Base-by-base conservation (phyloP, 164 flowering plant species). In the Vitis cinerea region DNA sequence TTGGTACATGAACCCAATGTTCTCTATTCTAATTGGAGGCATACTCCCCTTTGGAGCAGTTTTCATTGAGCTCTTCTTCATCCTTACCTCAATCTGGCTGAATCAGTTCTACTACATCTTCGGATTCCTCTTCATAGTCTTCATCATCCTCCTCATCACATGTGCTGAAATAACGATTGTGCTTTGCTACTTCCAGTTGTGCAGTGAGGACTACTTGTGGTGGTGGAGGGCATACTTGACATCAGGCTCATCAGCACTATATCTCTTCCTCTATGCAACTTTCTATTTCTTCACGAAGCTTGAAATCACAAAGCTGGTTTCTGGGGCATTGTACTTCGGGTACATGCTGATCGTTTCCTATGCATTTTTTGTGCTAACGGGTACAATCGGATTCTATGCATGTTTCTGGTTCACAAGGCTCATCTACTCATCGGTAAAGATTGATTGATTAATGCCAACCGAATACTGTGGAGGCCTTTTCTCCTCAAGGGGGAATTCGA, bases 221-320 rank as follows among this genome's bases (percentile, higher is more conserved):
- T 84, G 90, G 90, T 86, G 88, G 90, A 81, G 87, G 63, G 83
- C 88, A 1, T 84, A 83, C 79, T 73, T 82, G 11, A 84, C 90
- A 1, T 82, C 87, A 2, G 90, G 90, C 48, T 86, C 90, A 4
- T 86, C 90, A 0, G 90, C 90, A 0, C 75, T 86, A 6, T 86
- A 86, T 69, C 90, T 86, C 61, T 86, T 86, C 82, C 85, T 86
- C 16, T 86, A 86, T 44, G 84, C 88, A 4, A 72, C 84, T 5
- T 84, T 83, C 72, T 86, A 86, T 84, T 85, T 86, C 83, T 86
- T 86, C 78, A 83, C 87, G 1, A 84, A 86, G 79, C 87, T 86
- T 27, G 87, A 84, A 59, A 86, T 86, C 74, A 86, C 89, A 9
- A 86, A 86, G 79, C 82, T 80, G 5, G 84, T 86, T 5, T 86